Conservation (phyloP, 2,329 filamentous ascomycete species). For the Aspergillus calidoustus region DNA sequence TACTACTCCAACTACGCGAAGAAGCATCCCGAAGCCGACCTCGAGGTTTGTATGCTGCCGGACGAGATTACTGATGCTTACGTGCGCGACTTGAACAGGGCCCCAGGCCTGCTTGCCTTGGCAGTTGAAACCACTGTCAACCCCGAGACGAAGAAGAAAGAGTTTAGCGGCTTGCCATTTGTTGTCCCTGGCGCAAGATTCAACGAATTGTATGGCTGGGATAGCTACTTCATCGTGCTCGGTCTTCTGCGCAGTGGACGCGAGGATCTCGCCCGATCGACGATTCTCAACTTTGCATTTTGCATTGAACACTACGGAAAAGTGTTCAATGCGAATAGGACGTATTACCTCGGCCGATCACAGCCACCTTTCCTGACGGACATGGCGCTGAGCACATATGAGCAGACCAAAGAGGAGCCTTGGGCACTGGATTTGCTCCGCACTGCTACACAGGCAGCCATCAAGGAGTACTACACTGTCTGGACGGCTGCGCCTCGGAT, state of each 20-base stretch:
- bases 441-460: slow-evolving; percentile 80
- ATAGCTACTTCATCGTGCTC: slow-evolving; percentile 97
- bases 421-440: slow-evolving; percentile 80
- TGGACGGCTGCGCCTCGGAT: slow-evolving; percentile 81
- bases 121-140: slow-evolving; percentile 80
- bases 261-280: slow-evolving; percentile 84
- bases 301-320: slow-evolving; percentile 98
- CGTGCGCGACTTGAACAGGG: slow-evolving; percentile 80
- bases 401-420: slow-evolving; percentile 86
- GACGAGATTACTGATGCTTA: slow-evolving; percentile 76
- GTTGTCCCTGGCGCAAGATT: slow-evolving; percentile 95
- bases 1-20: slow-evolving; percentile 84
- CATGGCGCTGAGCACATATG: slow-evolving; percentile 92
- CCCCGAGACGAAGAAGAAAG: slow-evolving; percentile 69
- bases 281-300: slow-evolving; percentile 97
- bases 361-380: slow-evolving; percentile 97
- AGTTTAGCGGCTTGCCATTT: slow-evolving; percentile 81
- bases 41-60: slow-evolving; percentile 82
- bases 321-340: slow-evolving; percentile 94
- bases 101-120: slow-evolving; percentile 86
- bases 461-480: slow-evolving; percentile 93
- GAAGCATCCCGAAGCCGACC: slow-evolving; percentile 77
- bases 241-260: slow-evolving; percentile 85
- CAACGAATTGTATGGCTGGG: slow-evolving; percentile 98
- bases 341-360: slow-evolving; percentile 92